These are phyloP conservation scores for Aquanectria penicillioides DNA, from an alignment of 2,329 filamentous ascomycete genomes.

Conservation along the genomic window DNA sequence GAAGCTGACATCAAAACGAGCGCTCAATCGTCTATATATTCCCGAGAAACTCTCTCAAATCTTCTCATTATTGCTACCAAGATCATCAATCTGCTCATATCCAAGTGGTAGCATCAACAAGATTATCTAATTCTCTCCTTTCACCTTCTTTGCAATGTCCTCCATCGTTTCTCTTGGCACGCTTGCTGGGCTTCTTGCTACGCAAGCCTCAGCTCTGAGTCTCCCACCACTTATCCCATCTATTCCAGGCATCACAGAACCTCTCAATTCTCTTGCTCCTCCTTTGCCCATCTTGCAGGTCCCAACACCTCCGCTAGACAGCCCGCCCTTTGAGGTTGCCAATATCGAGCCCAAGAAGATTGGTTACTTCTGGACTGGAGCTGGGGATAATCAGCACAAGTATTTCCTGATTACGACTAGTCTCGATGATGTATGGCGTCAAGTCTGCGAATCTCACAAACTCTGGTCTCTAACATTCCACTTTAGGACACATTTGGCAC, in stretches of 20 bases:
- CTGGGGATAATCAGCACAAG: slow-evolving; percentile 68
- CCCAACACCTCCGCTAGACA: slow-evolving; percentile 67
- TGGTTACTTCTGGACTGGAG: slow-evolving; percentile 71
- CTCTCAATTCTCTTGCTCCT: slow-evolving; percentile 59
- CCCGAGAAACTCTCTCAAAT: slow-evolving; percentile 34
- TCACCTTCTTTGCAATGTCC: slow-evolving; percentile 22
- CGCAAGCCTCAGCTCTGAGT: slow-evolving; percentile 41
- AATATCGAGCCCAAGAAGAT: slow-evolving; percentile 72
- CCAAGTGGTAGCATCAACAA: not conserved
- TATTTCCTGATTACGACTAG: slow-evolving; percentile 68
- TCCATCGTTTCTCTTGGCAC: slow-evolving; percentile 32
- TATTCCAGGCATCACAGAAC: slow-evolving; percentile 68
- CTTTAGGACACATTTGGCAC: slow-evolving; percentile 71
- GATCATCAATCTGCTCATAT: slow-evolving; percentile 35
- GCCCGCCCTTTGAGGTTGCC: slow-evolving; percentile 61
- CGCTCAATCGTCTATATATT: slow-evolving; percentile 26
- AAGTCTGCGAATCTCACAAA: too few relatives aligned
- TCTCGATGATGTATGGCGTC: slow-evolving; percentile 66
- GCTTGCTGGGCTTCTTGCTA: slow-evolving; percentile 29
- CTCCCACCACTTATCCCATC: slow-evolving; percentile 66
- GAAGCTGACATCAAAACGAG: not conserved
- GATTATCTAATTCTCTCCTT: not conserved
- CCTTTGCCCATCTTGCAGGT: slow-evolving; percentile 68
- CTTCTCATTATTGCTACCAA: slow-evolving; percentile 25
- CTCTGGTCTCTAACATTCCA: too few relatives aligned